Evolutionary conservation across 805 yeast species (phyloP), one percentile per base, ranked within the genome.

Genomic region (Metschnikowia lachancei): DNA sequence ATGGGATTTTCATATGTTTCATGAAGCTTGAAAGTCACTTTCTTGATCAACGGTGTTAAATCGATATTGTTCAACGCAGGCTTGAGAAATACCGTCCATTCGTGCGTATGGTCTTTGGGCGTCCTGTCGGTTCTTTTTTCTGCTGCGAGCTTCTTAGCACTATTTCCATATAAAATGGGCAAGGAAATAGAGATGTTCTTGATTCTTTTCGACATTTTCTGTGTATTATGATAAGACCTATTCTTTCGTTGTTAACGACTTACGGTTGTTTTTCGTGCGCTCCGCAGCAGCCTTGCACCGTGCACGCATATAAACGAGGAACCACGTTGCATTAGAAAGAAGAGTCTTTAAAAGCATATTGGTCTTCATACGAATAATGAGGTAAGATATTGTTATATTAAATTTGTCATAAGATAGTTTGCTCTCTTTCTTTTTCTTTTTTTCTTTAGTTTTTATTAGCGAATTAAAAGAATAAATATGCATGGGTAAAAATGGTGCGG

Each of bases 81-180:
- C 51, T 90, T 57, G 81, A 94, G 83, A 60, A 90, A 94, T 7
- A 94, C 87, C 3, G 97, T 91, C 99, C 99, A 94, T 43, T 81
- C 76, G 65, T 94, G 99, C 2, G 98, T 89, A 60, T 94, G 99
- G 57, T 92, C 97, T 0, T 76, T 75, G 2, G 97, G 96, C 0
- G 90, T 83, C 67, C 5, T 85, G 79, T 57, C 57, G 14, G 61
- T 60, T 18, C 63, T 52, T 78, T 74, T 44, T 70, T 77, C 56
- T 49, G 66, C 34, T 66, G 76, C 28, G 35, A 88, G 66, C 30
- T 87, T 89, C 19, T 76, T 75, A 0, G 96, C 95, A 2, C 80
- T 74, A 64, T 89, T 89, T 6, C 97, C 97, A 59, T 85, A 87
- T 26, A 85, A 64, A 18, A 89, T 80, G 2, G 97, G 96, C 41